phyloP scores from a whole-genome alignment of 1,139 yeast genomes.

The Geotrichum australiense region DNA sequence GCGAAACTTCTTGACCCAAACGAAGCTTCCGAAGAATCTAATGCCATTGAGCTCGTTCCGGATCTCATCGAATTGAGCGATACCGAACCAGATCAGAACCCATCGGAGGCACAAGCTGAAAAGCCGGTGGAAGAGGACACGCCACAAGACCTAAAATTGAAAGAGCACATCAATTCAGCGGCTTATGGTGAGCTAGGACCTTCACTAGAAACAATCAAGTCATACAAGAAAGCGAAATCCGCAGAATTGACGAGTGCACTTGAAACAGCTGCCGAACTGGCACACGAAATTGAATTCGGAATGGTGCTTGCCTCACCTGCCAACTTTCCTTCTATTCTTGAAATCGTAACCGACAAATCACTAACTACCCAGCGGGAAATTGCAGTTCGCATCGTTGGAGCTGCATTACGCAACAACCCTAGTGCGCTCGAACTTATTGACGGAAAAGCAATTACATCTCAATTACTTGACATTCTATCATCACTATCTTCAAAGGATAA shows the following conservation, averaged over 20 bases:
- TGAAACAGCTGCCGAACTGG: conserved; percentile 48
- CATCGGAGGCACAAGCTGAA: conserved; percentile 11
- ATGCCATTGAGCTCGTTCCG: conserved; percentile 15
- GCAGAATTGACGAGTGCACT: conserved; percentile 31
- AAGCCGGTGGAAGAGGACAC: conserved; percentile 9
- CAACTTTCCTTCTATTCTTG: conserved; percentile 24
- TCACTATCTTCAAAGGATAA: conserved; percentile 9
- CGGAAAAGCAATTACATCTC: conserved; percentile 13
- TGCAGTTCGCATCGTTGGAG: conserved; percentile 33
- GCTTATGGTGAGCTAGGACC: conserved; percentile 6
- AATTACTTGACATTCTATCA: conserved; percentile 5
- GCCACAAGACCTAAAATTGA: conserved; percentile 4
- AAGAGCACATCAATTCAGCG: conserved; percentile 3
- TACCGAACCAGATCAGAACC: conserved; percentile 8
- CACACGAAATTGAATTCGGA: conserved; percentile 64
- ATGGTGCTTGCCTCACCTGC: conserved; percentile 33
- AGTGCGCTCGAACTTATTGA: conserved; percentile 43
- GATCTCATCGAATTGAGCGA: too few relatives aligned
- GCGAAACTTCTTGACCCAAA: conserved; percentile 45
- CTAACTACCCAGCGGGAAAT: conserved; percentile 26
- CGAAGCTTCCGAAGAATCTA: conserved; percentile 30
- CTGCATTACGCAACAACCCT: conserved; percentile 60
- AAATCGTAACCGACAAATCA: conserved; percentile 22
- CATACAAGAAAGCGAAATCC: conserved; percentile 14
- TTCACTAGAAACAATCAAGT: conserved; percentile 16